These are phyloP conservation scores for Coccinonectria pachysandricola DNA, from an alignment of 2,329 filamentous ascomycete species.

Conservation along the genomic window DNA sequence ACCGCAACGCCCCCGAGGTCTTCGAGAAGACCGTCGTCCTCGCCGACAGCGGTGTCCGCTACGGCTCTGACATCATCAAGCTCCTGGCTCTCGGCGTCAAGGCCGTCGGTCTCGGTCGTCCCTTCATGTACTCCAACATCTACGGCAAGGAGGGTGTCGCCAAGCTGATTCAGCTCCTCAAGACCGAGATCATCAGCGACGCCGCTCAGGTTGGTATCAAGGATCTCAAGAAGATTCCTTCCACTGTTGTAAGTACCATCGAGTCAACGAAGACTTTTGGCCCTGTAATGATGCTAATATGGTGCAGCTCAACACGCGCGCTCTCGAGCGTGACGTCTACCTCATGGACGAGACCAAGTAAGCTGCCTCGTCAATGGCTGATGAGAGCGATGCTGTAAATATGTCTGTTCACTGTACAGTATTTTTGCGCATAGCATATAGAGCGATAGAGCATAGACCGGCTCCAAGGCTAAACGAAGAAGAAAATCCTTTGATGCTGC, in stretches of 20 bases:
- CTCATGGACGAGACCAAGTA: constrained; percentile 10
- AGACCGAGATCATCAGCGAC: constrained; percentile 32
- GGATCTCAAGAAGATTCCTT: constrained; percentile 15
- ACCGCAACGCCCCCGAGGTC: constrained; percentile 26
- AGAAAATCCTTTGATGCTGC: too few species aligned
- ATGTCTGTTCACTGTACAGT: too few species aligned
- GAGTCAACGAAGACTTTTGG: fast-evolving
- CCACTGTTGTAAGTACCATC: constrained; percentile 11
- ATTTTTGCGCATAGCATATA: too few species aligned
- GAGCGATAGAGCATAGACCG: too few species aligned
- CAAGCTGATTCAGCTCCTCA: constrained; percentile 36
- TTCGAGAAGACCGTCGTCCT: constrained; percentile 26
- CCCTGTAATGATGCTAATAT: too few species aligned
- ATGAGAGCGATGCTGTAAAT: too few species aligned
- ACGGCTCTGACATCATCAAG: constrained; percentile 30
- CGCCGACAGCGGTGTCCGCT: constrained; percentile 28
- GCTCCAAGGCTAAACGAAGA: too few species aligned
- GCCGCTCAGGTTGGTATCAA: constrained; percentile 24
- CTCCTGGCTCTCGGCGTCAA: constrained; percentile 29
- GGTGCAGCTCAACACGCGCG: constrained; percentile 14
- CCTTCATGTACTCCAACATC: constrained; percentile 39
- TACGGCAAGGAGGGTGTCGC: constrained; percentile 38
- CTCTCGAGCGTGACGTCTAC: constrained; percentile 16
- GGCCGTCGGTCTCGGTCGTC: constrained; percentile 32
- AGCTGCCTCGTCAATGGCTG: too few species aligned